Percentiles rank a stretch among this genome's conserved stretches.
These are phyloP conservation scores for Citrus trifoliata DNA, from an alignment of 345 rosid species.

Conservation along the genomic window DNA sequence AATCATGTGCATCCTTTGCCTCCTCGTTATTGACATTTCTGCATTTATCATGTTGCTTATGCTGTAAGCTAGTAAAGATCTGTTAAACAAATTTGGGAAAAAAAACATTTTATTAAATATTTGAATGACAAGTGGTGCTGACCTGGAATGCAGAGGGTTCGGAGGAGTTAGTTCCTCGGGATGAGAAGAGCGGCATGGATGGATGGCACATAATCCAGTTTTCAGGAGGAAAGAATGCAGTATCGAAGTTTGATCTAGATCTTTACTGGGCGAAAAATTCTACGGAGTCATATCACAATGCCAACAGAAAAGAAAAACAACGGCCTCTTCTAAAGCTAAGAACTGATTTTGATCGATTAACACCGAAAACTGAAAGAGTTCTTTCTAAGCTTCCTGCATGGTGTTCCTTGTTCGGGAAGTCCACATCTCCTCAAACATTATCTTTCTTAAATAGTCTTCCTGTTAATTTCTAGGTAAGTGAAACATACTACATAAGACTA, in stretches of 20 bases:
- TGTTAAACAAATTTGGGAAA: too few species aligned
- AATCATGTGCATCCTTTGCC: background rate
- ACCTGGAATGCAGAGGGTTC: constrained; percentile 37
- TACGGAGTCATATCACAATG: constrained; percentile 3
- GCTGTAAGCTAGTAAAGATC: too few species aligned
- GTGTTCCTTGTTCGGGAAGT: constrained; percentile 86
- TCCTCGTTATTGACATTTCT: too few species aligned
- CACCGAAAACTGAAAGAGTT: constrained; percentile 56
- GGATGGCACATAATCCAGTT: constrained; percentile 90
- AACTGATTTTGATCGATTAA: constrained; percentile 57
- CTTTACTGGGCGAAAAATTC: constrained; percentile 45
- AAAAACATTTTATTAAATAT: too few species aligned
- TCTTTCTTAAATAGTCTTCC: constrained; percentile 69
- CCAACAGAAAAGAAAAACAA: constrained; percentile 7
- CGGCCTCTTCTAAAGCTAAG: constrained; percentile 71
- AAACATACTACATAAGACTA: background rate
- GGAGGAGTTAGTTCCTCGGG: constrained; percentile 49
- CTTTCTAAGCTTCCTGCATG: constrained; percentile 63
- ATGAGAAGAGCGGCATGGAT: constrained; percentile 45
- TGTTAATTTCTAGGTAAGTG: constrained; percentile 31
- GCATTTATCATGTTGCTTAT: too few species aligned
- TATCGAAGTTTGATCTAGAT: constrained; percentile 51
- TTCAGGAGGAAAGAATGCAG: constrained; percentile 73
- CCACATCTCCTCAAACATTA: constrained; percentile 67
- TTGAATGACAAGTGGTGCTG: too few species aligned